Evolutionary conservation across 495 filamentous ascomycete genomes (phyloP).

Genomic region (Trichoderma orchidacearum): DNA sequence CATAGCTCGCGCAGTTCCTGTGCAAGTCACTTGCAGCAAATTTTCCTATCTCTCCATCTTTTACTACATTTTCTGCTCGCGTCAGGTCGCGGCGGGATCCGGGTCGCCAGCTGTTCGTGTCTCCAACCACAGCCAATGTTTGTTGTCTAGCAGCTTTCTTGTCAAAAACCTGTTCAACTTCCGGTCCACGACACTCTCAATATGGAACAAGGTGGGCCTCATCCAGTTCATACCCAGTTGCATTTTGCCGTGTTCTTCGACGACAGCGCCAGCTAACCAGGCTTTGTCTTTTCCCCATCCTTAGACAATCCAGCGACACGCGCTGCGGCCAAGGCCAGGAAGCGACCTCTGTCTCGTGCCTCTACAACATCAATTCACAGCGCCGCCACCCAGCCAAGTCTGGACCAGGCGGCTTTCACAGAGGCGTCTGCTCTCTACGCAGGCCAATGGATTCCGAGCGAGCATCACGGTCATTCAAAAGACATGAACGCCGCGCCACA

Average conservation of each 20-base stretch:
- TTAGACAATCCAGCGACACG: background rate
- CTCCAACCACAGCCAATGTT: background rate
- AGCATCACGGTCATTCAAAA: constrained; percentile 31
- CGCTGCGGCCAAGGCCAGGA: constrained; percentile 27
- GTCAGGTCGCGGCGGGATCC: background rate
- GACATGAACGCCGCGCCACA: constrained; percentile 21
- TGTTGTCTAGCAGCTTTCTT: background rate
- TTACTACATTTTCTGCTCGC: background rate
- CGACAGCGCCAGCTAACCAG: background rate
- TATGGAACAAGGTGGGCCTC: background rate
- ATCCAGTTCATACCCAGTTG: background rate
- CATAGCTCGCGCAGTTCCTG: background rate
- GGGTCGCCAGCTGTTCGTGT: background rate
- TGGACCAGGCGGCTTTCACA: constrained; percentile 40
- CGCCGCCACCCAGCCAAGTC: constrained; percentile 48
- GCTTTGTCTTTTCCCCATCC: background rate
- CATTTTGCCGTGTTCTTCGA: background rate
- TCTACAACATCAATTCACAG: constrained; percentile 77
- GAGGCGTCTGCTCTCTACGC: constrained; percentile 36
- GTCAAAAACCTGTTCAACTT: background rate
- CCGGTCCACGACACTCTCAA: background rate
- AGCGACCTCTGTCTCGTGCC: constrained; percentile 61
- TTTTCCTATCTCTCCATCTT: background rate
- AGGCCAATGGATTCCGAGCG: constrained; percentile 35
- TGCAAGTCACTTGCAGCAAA: background rate